phyloP scores from a whole-genome alignment of 495 filamentous ascomycete species.

The Durotheca rogersii region DNA sequence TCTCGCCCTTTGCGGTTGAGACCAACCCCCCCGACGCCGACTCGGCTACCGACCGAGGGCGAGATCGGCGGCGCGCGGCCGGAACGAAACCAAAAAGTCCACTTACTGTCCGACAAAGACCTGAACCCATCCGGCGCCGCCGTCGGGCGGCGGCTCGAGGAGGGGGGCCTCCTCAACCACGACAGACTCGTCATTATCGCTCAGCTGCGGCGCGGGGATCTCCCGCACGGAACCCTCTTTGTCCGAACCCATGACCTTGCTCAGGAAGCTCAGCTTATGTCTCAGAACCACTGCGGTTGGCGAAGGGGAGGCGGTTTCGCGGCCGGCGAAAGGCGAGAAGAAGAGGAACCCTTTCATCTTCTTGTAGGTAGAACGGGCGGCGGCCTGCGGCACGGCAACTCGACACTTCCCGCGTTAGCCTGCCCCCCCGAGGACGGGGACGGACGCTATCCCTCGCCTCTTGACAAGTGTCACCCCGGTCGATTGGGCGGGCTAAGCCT shows the following conservation, averaged over 20 bases:
- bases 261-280: not conserved
- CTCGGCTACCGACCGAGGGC: too few species aligned
- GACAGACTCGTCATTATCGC: slow-evolving; percentile 16
- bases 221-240: slow-evolving; percentile 5
- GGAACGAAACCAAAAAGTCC: not conserved
- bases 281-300: not conserved
- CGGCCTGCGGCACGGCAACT: not conserved
- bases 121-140: slow-evolving; percentile 24
- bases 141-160: slow-evolving; percentile 19
- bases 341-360: not conserved
- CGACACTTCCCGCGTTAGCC: slow-evolving; percentile 6
- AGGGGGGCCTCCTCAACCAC: not conserved
- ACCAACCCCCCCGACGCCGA: too few species aligned
- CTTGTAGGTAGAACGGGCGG: too few species aligned
- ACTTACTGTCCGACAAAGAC: slow-evolving; percentile 29
- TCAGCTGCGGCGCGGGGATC: slow-evolving; percentile 5
- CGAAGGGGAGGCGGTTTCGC: not conserved
- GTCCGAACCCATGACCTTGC: slow-evolving; percentile 17
- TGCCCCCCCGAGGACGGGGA: too few species aligned
- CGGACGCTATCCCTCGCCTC: too few species aligned
- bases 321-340: not conserved
- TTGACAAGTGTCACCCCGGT: too few species aligned
- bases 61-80: not conserved
- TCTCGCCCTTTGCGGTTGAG: too few species aligned
- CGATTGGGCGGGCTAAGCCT: slow-evolving; percentile 8